Conservation (phyloP, 2,329 filamentous ascomycete species). For the Orbilia javanica region DNA sequence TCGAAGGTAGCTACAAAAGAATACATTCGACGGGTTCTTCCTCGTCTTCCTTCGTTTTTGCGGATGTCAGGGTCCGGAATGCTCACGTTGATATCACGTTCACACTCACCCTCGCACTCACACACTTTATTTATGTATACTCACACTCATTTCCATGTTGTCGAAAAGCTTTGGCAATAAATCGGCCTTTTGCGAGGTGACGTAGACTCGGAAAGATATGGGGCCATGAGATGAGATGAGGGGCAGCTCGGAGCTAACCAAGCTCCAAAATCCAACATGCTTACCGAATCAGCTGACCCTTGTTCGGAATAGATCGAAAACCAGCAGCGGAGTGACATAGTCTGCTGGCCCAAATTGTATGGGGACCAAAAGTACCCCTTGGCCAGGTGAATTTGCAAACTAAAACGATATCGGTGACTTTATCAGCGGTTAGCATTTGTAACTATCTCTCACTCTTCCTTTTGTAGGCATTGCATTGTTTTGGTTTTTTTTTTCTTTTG, state of each 20-base stretch:
- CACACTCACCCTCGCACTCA: neutral
- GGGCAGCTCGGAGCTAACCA: neutral
- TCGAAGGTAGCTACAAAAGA: conserved; percentile 22
- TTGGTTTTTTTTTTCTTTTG: conserved; percentile 27
- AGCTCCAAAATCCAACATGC: conserved; percentile 20
- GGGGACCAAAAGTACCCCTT: conserved; percentile 1
- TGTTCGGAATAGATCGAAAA: neutral
- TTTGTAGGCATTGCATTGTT: conserved; percentile 37
- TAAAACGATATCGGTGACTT: conserved; percentile 4
- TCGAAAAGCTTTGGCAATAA: neutral
- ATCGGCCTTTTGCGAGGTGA: neutral
- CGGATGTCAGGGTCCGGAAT: neutral
- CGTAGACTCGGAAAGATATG: neutral
- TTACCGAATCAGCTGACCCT: conserved; percentile 38
- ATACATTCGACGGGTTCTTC: conserved; percentile 7
- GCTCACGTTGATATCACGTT: neutral
- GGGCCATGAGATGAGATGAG: neutral
- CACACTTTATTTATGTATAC: too few species aligned
- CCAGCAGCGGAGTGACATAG: conserved; percentile 25
- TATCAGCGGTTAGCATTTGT: conserved; percentile 23
- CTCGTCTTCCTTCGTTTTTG: neutral
- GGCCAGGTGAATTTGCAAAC: neutral
- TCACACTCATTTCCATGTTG: neutral
- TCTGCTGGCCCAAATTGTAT: conserved; percentile 28
- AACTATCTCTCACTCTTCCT: neutral